Evolutionary conservation across 192 early-diverging fungal genomes (phyloP).

Genomic region (Entomortierella chlamydospora): DNA sequence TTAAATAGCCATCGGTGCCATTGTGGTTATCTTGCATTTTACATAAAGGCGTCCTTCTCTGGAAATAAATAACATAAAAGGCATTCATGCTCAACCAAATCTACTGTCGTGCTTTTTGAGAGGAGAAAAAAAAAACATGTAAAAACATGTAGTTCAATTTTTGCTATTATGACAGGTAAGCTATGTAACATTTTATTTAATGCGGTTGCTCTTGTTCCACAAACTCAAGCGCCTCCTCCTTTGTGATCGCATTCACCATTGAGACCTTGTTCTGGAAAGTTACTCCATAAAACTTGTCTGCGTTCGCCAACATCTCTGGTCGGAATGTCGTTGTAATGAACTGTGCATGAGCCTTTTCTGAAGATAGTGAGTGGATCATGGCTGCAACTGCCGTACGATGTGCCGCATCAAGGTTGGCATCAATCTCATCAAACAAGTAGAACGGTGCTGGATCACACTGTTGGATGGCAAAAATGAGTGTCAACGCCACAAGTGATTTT

Average conservation of each 20-base stretch:
- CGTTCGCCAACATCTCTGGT: slow-evolving; percentile 91
- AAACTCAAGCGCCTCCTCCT: slow-evolving; percentile 77
- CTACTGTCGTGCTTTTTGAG: too few species aligned
- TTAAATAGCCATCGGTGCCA: too few species aligned
- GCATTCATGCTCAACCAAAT: too few species aligned
- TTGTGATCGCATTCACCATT: slow-evolving; percentile 79
- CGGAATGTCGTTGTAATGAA: slow-evolving; percentile 99
- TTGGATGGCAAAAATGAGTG: slow-evolving; percentile 98
- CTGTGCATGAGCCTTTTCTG: slow-evolving; percentile 73
- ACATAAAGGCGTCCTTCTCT: too few species aligned
- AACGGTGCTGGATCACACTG: slow-evolving; percentile 98
- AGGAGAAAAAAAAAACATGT: too few species aligned
- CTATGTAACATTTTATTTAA: not conserved
- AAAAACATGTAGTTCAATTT: not conserved
- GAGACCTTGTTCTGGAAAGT: slow-evolving; percentile 97
- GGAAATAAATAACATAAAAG: too few species aligned
- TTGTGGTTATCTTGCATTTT: too few species aligned
- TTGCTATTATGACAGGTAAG: not conserved
- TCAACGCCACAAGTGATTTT: slow-evolving; percentile 97
- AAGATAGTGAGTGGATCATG: slow-evolving; percentile 91
- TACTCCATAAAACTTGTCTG: slow-evolving; percentile 98
- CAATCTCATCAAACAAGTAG: slow-evolving; percentile 99
- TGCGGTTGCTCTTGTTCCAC: slow-evolving; percentile 63
- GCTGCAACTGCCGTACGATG: slow-evolving; percentile 94
- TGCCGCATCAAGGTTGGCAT: slow-evolving; percentile 95